Conservation (phyloP, 208 protist genomes). For the Leishmania aethiopica region DNA sequence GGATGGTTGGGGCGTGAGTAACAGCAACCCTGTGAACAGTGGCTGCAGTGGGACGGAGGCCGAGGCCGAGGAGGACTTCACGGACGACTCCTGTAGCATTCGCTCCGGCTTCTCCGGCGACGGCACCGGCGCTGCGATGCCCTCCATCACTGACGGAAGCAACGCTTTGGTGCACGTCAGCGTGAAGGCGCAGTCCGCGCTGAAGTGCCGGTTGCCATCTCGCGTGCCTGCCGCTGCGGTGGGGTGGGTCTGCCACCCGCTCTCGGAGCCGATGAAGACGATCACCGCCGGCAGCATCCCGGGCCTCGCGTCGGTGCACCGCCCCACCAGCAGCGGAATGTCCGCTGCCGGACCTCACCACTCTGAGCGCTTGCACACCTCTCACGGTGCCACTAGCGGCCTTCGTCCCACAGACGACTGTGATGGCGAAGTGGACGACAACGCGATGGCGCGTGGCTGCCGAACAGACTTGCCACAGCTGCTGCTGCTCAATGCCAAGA, state of each 20-base stretch:
- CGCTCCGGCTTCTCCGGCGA: constrained; percentile 22
- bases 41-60: constrained; percentile 29
- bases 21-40: constrained; percentile 6
- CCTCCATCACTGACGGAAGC: constrained; percentile 19
- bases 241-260: constrained; percentile 34
- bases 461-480: constrained; percentile 48
- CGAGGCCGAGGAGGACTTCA: constrained; percentile 27
- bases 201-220: constrained; percentile 40
- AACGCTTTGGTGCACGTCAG: constrained; percentile 16
- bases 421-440: background rate
- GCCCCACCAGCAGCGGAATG: background rate
- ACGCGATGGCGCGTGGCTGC: constrained; percentile 28
- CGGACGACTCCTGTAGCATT: constrained; percentile 28
- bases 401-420: background rate
- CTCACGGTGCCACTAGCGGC: background rate
- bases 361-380: background rate
- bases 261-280: background rate
- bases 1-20: constrained; percentile 23
- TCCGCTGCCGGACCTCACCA: background rate
- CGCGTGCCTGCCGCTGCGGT: constrained; percentile 53
- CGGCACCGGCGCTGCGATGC: constrained; percentile 9
- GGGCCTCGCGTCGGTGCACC: background rate
- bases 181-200: constrained; percentile 30
- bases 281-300: background rate
- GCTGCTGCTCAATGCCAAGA: constrained; percentile 55